phyloP scores from a whole-genome alignment of 2,329 filamentous ascomycete species.

The Penicillium concentricum region DNA sequence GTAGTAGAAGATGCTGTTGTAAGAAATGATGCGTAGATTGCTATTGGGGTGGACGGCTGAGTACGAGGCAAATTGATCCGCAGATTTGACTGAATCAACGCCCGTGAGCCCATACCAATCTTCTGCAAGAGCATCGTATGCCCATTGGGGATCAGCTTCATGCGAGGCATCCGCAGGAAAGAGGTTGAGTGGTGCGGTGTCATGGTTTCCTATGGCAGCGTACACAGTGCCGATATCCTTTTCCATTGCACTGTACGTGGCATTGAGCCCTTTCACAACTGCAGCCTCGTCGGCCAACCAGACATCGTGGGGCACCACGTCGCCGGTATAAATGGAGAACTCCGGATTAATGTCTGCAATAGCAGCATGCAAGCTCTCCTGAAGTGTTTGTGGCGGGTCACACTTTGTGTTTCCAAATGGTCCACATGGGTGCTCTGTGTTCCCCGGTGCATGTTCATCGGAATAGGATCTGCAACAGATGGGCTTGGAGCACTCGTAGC shows the following conservation, averaged over 20 bases:
- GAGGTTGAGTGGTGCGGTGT: slow-evolving; percentile 54
- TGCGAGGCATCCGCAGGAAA: slow-evolving; percentile 46
- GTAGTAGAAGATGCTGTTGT: slow-evolving; percentile 62
- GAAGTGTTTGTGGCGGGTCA: slow-evolving; percentile 52
- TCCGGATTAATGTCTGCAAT: slow-evolving; percentile 46
- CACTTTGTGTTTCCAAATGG: slow-evolving; percentile 55
- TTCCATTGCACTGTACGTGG: slow-evolving; percentile 51
- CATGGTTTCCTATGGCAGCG: slow-evolving; percentile 58
- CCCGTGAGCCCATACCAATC: slow-evolving; percentile 54
- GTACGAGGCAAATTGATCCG: slow-evolving; percentile 50
- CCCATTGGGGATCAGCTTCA: slow-evolving; percentile 49
- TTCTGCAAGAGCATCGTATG: slow-evolving; percentile 51
- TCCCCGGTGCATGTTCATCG: slow-evolving; percentile 48
- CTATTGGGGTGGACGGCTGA: slow-evolving; percentile 47
- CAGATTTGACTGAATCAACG: slow-evolving; percentile 31
- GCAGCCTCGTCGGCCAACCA: slow-evolving; percentile 38
- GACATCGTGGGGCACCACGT: slow-evolving; percentile 54
- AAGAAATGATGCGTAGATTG: slow-evolving; percentile 57
- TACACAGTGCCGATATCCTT: slow-evolving; percentile 47
- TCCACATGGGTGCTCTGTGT: slow-evolving; percentile 52
- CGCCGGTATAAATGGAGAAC: slow-evolving; percentile 61
- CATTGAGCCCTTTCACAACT: slow-evolving; percentile 40
- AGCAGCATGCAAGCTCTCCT: slow-evolving; percentile 53
- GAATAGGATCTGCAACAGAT: slow-evolving; percentile 60
- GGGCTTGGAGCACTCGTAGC: slow-evolving; percentile 56